Conservation (phyloP, 306 rosid species). For the Castanea crenata region DNA sequence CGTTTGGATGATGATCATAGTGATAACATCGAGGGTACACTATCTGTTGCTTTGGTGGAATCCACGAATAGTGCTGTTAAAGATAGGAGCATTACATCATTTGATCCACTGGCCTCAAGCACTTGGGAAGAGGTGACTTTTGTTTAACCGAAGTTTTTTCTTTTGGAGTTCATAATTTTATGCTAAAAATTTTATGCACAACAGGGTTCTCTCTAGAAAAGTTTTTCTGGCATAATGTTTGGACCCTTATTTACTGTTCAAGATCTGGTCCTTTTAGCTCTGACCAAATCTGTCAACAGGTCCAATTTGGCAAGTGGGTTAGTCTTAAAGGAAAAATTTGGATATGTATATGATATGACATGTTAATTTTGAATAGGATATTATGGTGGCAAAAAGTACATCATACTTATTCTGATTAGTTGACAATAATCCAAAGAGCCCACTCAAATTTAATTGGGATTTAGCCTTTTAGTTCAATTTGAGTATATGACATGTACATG, state of each 20-base stretch:
- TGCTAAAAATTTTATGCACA: not conserved
- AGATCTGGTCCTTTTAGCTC: not conserved
- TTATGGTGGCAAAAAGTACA: not conserved
- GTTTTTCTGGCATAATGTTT: not conserved
- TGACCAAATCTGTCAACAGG: not conserved
- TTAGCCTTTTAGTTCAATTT: not conserved
- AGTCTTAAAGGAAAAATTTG: not conserved
- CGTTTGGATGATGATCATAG: slow-evolving; percentile 70
- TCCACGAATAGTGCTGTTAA: slow-evolving; percentile 41
- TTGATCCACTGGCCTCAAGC: slow-evolving; percentile 91
- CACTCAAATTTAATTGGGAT: not conserved
- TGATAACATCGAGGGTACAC: slow-evolving; percentile 64
- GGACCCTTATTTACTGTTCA: not conserved
- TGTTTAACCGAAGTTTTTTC: slow-evolving; percentile 21
- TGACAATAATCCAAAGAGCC: not conserved
- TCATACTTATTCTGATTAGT: not conserved
- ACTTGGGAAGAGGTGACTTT: slow-evolving; percentile 77
- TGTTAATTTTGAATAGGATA: not conserved
- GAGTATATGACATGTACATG: not conserved
- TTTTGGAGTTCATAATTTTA: slow-evolving; percentile 10
- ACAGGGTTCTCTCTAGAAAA: not conserved
- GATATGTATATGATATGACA: not conserved
- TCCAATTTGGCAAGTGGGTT: not conserved
- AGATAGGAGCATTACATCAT: slow-evolving; percentile 50
- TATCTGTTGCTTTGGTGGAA: slow-evolving; percentile 64